Conservation (phyloP, 192 early-diverging fungal genomes). For the Podochytrium sp. region DNA sequence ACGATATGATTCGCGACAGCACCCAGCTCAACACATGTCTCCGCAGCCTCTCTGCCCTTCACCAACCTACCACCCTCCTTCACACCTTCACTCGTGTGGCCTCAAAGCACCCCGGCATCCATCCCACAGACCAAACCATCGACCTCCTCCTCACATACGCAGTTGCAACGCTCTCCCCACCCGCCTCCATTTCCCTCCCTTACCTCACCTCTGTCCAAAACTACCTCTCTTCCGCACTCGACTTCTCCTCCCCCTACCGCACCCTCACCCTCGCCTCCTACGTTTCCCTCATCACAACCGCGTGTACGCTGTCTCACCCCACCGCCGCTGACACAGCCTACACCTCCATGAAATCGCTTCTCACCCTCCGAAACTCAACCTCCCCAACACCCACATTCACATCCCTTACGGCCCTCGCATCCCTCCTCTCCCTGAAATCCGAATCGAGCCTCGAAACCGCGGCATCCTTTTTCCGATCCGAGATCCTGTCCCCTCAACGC, state of each 20-base stretch:
- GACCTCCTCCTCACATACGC: not conserved
- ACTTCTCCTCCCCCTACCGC: not conserved
- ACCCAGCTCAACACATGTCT: not conserved
- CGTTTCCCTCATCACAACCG: not conserved
- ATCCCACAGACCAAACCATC: constrained; percentile 3
- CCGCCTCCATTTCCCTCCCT: not conserved
- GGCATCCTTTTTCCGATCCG: not conserved
- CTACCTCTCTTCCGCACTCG: not conserved
- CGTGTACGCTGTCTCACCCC: not conserved
- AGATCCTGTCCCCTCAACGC: not conserved
- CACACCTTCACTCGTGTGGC: not conserved
- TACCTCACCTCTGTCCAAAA: not conserved
- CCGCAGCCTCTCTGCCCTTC: not conserved
- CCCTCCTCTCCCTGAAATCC: not conserved
- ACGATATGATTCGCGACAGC: no score
- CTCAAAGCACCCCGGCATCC: not conserved
- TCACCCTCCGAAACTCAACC: not conserved
- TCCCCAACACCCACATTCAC: not conserved
- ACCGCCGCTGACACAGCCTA: not conserved
- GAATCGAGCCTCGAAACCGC: not conserved
- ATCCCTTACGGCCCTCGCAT: not conserved
- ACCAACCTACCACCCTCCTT: not conserved
- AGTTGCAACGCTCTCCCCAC: not conserved
- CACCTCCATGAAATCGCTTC: not conserved
- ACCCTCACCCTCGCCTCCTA: not conserved